Conservation (phyloP, 345 rosid species). For the sweet orange (Citrus sinensis) region DVS_A1.0 CM039165.1:26827501-26828000, state of each 20-base stretch:
- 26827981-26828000: not conserved
- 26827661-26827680: not conserved
- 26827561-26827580: constrained; percentile 3
- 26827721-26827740: not conserved
- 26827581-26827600: not conserved
- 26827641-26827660: not conserved
- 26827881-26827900: constrained; percentile 1
- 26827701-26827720: not conserved
- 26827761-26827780: constrained; percentile 1
- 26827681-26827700: not conserved
- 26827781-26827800: constrained; percentile 7
- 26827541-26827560: constrained; percentile 9
- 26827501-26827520: constrained; percentile 19
- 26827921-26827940: not conserved
- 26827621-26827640: not conserved
- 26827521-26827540: constrained; percentile 25
- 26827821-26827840: not conserved
- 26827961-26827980: not conserved
- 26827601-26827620: not conserved
- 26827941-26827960: not conserved
- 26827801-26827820: not conserved
- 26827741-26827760: not conserved
- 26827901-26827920: not conserved
- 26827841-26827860: not conserved
- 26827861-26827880: not conserved